Conservation (phyloP, 2,329 filamentous ascomycete species). For the Exophiala sp. region DNA sequence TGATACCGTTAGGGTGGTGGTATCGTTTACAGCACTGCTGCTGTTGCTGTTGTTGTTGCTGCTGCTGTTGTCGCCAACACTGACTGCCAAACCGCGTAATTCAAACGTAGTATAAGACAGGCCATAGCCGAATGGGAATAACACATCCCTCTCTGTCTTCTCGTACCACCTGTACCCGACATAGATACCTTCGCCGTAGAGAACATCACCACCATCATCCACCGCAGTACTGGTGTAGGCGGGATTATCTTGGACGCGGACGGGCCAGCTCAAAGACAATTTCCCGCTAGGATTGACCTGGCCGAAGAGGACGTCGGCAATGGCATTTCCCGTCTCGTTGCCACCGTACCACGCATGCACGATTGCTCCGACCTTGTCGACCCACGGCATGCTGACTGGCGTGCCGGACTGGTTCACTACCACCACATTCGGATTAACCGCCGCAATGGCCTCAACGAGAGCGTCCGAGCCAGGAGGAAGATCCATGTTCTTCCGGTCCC, state of each 20-base stretch:
- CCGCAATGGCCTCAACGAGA: constrained; percentile 58
- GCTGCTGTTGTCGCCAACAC: too few species aligned
- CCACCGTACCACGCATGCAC: constrained; percentile 80
- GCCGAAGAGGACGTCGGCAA: constrained; percentile 72
- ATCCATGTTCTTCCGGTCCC: constrained; percentile 54
- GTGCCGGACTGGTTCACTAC: constrained; percentile 75
- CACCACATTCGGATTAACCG: constrained; percentile 62
- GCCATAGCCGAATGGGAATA: constrained; percentile 75
- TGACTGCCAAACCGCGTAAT: too few species aligned
- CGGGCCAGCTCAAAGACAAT: constrained; percentile 67
- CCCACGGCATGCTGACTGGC: constrained; percentile 52
- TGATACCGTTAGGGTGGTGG: too few species aligned
- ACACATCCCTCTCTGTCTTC: constrained; percentile 55
- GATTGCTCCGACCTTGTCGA: constrained; percentile 48
- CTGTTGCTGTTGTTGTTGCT: constrained; percentile 48
- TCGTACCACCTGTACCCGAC: constrained; percentile 79
- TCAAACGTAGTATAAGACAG: constrained; percentile 69
- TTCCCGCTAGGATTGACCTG: constrained; percentile 69
- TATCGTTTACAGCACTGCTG: constrained; percentile 51
- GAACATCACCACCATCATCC: constrained; percentile 62
- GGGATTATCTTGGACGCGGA: constrained; percentile 62
- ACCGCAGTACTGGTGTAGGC: constrained; percentile 67
- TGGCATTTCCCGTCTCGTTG: constrained; percentile 76
- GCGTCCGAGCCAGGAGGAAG: constrained; percentile 48
- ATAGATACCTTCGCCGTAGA: constrained; percentile 77